These are phyloP conservation scores for Adenanthera pavonina DNA, from an alignment of 306 rosid species.

Conservation along the genomic window DNA sequence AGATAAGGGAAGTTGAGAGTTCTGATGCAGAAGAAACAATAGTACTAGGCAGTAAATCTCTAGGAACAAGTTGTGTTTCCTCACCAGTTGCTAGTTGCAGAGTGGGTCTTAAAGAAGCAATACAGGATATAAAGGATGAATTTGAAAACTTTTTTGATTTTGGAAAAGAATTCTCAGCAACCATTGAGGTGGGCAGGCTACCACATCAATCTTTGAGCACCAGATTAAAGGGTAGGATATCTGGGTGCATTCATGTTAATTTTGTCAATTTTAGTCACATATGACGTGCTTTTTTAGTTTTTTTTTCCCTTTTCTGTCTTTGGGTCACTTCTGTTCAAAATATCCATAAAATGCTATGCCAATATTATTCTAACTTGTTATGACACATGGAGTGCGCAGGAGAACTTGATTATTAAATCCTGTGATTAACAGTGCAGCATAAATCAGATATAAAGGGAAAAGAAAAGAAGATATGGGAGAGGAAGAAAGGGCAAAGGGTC, in stretches of 20 bases:
- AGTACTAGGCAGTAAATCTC: conserved; percentile 12
- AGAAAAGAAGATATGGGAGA: conserved; percentile 5
- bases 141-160: conserved; percentile 28
- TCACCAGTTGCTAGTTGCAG: conserved; percentile 22
- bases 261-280: not conserved
- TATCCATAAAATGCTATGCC: conserved; percentile 6
- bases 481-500: not conserved
- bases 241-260: not conserved
- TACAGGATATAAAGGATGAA: conserved; percentile 39
- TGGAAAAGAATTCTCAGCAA: conserved; percentile 39
- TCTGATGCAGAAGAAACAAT: conserved; percentile 19
- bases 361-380: conserved; percentile 1
- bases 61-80: conserved; percentile 24
- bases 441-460: not conserved
- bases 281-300: not conserved
- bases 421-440: conserved; percentile 13
- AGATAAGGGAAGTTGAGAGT: not conserved
- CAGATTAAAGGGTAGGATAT: conserved; percentile 43
- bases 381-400: conserved; percentile 15
- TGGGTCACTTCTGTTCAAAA: not conserved
- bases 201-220: conserved; percentile 33
- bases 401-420: conserved; percentile 12
- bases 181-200: conserved; percentile 39
- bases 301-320: not conserved
- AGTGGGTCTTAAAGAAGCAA: conserved; percentile 44